Base-by-base conservation (phyloP, 2,329 filamentous ascomycete genomes). In the Aureobasidium subglaciale region DNA sequence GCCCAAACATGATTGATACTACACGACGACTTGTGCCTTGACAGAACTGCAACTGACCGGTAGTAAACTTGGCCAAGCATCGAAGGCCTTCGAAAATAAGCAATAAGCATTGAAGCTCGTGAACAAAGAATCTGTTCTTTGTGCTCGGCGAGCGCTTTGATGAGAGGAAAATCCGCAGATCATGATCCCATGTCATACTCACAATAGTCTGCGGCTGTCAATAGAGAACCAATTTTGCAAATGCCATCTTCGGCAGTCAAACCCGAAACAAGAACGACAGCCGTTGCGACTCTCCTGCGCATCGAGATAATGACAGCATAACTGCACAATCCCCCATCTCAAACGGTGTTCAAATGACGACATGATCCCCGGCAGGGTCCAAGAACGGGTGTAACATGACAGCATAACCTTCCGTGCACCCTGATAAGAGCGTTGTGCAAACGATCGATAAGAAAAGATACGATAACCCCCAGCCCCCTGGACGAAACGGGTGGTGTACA, bases 381-480 rank as follows among this genome's bases (percentile, higher is more conserved):
- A 15, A 13, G 20, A 29, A 2, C 25, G 9, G 5, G 25, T 8
- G 1, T 7, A 27, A 41, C 10, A 48, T 48, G 43, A 48, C 43
- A 34, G 43, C 43, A 48, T 48, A 34, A 34, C 1, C 5, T 25
- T 5, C 18, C 25, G 20, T 30, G n/a, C n/a, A 30, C 4, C 11
- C n/a, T 16, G 13, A 13, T 25, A 13, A 5, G 9, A 22, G n/a
- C 10, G 32, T 37, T 49, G 32, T 45, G 42, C 42, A 45, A 24
- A 34, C n/a, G 13, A 46, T 34, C 18, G 42, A 27, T 49, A 27
- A 7, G 32, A n/a, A 16, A n/a, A n/a, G n/a, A 35, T 35, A 6
- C 6, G 45, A 35, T 48, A 35, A n/a, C n/a, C 24, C 13, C 45
- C 45, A 49, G 45, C 45, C 45, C 45, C 45, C 22, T 20, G n/a